A percentile compares a stretch with the other conserved stretches of the same genome.
These are phyloP conservation scores for Acacia acuminata DNA, from an alignment of 306 rosid genomes.

Conservation along the genomic window DNA sequence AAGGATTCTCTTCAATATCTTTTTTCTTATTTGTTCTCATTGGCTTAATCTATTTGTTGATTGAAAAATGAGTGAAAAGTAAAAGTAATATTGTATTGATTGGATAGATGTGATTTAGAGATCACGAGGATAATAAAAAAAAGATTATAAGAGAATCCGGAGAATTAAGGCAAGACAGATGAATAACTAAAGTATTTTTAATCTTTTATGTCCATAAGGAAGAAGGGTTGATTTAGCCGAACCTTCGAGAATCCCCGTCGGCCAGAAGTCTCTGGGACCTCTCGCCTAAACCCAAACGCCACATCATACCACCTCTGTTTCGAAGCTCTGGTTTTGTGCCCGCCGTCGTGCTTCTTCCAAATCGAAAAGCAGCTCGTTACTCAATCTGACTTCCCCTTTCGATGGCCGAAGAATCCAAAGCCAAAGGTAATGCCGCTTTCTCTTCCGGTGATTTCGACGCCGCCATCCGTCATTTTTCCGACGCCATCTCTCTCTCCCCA, in stretches of 20 bases:
- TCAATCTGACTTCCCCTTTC: neutral
- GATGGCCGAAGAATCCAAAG: slow-evolving; percentile 99
- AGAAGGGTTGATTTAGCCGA: neutral
- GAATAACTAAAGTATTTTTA: no score
- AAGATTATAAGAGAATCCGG: no score
- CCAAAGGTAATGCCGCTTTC: slow-evolving; percentile 95
- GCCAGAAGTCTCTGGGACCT: neutral
- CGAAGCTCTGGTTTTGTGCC: neutral
- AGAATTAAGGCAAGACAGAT: no score
- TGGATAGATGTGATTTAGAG: no score
- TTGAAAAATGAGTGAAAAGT: no score
- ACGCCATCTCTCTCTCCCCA: slow-evolving; percentile 74
- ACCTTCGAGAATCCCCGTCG: slow-evolving; percentile 1
- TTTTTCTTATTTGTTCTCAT: no score
- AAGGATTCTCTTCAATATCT: no score
- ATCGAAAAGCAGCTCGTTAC: neutral
- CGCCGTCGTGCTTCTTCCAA: neutral
- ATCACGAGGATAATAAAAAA: no score
- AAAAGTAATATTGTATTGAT: no score
- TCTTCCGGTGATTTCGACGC: slow-evolving; percentile 65
- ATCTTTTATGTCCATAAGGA: no score
- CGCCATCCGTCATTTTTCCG: slow-evolving; percentile 83
- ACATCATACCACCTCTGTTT: neutral
- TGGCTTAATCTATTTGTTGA: no score
- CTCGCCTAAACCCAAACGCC: neutral